Conservation (phyloP, 371 early-diverging fungal species). For the Mortierella sp. region DNA sequence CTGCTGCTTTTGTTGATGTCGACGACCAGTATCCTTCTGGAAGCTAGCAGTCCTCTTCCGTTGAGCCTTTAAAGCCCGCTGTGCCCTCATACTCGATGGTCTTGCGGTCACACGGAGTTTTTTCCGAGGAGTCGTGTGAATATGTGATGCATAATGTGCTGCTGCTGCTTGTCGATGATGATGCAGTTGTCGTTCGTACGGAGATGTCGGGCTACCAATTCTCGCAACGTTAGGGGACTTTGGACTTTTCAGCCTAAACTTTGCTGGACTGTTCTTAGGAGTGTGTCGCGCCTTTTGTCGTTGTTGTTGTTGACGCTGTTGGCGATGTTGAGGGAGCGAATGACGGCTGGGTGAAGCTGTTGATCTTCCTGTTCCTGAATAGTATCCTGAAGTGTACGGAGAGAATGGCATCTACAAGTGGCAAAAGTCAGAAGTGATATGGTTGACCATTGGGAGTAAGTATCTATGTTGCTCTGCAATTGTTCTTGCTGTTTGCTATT, state of each 20-base stretch:
- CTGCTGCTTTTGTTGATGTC: conserved; percentile 1
- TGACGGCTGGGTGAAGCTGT: background rate
- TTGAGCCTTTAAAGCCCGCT: conserved; percentile 17
- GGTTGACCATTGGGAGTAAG: background rate
- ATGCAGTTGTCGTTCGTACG: conserved; percentile 30
- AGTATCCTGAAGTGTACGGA: background rate
- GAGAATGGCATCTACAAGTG: background rate
- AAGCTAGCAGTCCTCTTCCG: conserved; percentile 7
- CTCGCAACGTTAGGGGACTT: conserved; percentile 11
- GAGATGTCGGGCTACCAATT: conserved; percentile 22
- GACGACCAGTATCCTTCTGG: background rate
- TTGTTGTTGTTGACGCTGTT: background rate
- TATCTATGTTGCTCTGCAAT: background rate
- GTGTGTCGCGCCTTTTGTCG: background rate
- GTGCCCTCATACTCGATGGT: conserved; percentile 30
- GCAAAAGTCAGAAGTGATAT: too few species aligned
- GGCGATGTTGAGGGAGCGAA: background rate
- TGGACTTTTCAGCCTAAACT: conserved; percentile 30
- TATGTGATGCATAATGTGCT: background rate
- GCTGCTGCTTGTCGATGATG: background rate
- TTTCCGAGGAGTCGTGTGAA: conserved; percentile 19
- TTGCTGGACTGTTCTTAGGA: conserved; percentile 5
- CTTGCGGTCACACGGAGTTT: conserved; percentile 40
- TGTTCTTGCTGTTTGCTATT: too few species aligned
- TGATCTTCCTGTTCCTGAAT: conserved; percentile 3